A percentile compares a stretch with the other conserved stretches of the same genome.
phyloP scores from a whole-genome alignment of 345 rosid species.

The Rhodamnia argentea region DNA sequence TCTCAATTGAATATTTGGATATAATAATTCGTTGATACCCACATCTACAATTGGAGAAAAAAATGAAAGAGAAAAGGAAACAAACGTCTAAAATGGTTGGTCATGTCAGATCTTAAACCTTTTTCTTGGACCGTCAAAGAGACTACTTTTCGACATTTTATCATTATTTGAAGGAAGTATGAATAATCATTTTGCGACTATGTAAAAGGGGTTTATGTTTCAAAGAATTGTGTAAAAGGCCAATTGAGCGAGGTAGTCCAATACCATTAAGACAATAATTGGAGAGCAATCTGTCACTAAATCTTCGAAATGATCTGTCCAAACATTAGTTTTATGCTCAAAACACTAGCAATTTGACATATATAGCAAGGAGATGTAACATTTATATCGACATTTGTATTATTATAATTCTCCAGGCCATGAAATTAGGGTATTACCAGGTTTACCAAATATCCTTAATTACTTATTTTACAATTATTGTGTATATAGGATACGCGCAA shows the following conservation, averaged over 20 bases:
- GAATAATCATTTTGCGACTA: neutral
- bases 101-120: neutral
- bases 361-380: neutral
- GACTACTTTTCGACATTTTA: neutral
- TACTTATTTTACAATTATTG: no score
- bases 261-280: neutral
- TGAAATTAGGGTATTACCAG: neutral
- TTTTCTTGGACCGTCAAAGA: neutral
- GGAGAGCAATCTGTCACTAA: neutral
- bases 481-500: neutral
- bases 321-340: neutral
- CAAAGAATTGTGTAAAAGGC: neutral
- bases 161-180: neutral
- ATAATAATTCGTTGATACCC: neutral
- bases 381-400: neutral
- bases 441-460: no score
- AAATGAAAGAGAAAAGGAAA: neutral
- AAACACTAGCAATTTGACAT: neutral
- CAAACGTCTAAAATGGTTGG: neutral
- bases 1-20: neutral
- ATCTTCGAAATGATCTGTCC: neutral
- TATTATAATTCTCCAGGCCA: neutral
- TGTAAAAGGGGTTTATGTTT: neutral
- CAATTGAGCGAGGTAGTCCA: neutral
- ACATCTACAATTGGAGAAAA: neutral